A percentile compares a stretch with the other conserved stretches of the same genome.
Evolutionary conservation across 2,329 filamentous ascomycete genomes (phyloP).

Genomic region (Arthrinium phaeospermum): DNA sequence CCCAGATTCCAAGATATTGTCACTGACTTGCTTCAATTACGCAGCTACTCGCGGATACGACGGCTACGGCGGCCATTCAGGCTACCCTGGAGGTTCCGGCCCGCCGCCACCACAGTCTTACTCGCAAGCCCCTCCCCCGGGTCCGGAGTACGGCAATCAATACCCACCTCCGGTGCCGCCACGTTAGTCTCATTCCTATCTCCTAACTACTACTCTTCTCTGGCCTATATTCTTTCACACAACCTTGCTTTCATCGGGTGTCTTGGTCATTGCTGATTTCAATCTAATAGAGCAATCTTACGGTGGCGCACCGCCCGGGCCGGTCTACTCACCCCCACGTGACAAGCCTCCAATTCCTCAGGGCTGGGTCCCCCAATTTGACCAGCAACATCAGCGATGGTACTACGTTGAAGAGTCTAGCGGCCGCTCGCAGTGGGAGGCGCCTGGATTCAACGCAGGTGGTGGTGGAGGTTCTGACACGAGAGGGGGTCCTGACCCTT

Average conservation of each 20-base stretch:
- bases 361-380: constrained; percentile 69
- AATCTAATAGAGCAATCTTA: constrained; percentile 14
- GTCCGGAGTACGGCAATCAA: constrained; percentile 16
- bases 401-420: constrained; percentile 69
- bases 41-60: constrained; percentile 20
- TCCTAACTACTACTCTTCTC: too few relatives aligned
- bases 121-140: constrained; percentile 11
- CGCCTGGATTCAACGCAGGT: constrained; percentile 21
- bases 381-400: constrained; percentile 65
- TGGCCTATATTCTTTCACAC: background rate
- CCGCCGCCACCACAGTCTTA: constrained; percentile 20
- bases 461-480: background rate
- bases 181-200: background rate
- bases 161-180: constrained; percentile 17
- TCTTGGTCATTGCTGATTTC: background rate
- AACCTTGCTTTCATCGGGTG: background rate
- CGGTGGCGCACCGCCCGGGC: constrained; percentile 30
- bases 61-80: constrained; percentile 22
- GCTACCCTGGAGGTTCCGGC: constrained; percentile 19
- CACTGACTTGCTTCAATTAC: constrained; percentile 7
- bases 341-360: constrained; percentile 58
- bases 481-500: constrained; percentile 22
- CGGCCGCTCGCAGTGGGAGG: constrained; percentile 54
- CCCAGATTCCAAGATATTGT: background rate
- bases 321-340: constrained; percentile 41